Evolutionary conservation across 2,329 filamentous ascomycete species (phyloP).

Genomic region (Didymella glomerata): DNA sequence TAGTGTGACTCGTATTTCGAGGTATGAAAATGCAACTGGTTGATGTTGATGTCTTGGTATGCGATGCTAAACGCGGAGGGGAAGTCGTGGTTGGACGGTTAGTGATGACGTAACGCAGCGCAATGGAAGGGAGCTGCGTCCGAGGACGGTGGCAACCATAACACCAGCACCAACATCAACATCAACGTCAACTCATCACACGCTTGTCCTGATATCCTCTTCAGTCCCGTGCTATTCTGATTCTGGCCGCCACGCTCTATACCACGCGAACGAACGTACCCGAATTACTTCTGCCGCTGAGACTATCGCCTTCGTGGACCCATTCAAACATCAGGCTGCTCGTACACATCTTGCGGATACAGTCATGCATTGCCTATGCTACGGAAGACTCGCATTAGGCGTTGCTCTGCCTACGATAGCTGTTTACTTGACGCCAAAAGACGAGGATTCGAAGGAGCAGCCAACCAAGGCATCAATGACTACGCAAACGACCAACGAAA

Average conservation of each 20-base stretch:
- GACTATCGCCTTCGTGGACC: no score
- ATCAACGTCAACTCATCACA: background rate
- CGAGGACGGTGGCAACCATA: conserved; percentile 9
- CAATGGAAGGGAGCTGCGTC: background rate
- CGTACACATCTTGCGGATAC: background rate
- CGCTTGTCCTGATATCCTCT: no score
- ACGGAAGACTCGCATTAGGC: conserved; percentile 17
- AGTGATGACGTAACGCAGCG: conserved; percentile 16
- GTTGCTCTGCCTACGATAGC: conserved; percentile 13
- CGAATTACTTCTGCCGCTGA: no score
- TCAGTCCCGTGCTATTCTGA: no score
- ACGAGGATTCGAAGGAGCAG: background rate
- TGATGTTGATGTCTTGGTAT: background rate
- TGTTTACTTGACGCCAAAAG: conserved; percentile 16
- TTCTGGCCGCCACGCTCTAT: no score
- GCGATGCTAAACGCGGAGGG: background rate
- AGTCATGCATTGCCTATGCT: conserved; percentile 14
- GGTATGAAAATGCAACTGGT: background rate
- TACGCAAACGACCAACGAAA: background rate
- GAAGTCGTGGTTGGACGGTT: background rate
- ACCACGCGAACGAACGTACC: no score
- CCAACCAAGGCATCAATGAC: background rate
- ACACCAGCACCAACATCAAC: background rate
- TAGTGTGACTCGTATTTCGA: background rate
- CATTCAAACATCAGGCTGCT: background rate